Base-by-base conservation (phyloP, 495 filamentous ascomycete species). In the Darksidea phi region DNA sequence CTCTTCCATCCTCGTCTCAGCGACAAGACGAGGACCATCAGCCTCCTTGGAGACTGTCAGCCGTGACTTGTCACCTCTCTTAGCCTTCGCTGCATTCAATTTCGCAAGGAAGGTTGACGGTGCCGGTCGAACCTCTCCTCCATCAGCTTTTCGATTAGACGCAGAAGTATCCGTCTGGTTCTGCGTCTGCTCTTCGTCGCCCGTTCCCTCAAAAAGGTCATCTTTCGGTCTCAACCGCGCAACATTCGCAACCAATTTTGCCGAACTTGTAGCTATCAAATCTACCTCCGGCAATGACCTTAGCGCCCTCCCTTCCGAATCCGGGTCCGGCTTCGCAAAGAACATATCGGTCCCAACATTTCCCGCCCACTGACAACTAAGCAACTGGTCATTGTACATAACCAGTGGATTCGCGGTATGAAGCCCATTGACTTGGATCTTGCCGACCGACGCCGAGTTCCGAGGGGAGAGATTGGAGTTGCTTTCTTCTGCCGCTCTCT, bases 331-430 rank as follows among this genome's bases (percentile, higher is more conserved):
- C 0, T 74, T 73, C 0, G 82, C 75, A 55, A 96, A 85, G 56
- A 91, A 78, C 61, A 95, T 69, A 48, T 95, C 89, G 0, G 90
- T 94, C 32, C 91, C 91, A 2, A 93, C 79, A 57, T 89, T 87
- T 46, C 86, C 79, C 28, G 80, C 79, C 91, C 91, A 96, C 26
- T 80, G 70, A 56, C 89, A 92, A 63, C 81, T 84, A 71, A 89
- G 91, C 34, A 91, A 74, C 51, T 84, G 82, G 47, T 86, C 86
- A 45, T 86, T 77, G 76, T 93, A 91, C 3, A 84, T 84, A 47
- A 94, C 75, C 28, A 95, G 72, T 0, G 91, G 91, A 60, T 88
- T 77, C 0, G 69, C 45, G 0, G 84, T 85, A 70, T 95, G 88
- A 3, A 96, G 80, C 43, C 87, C 90, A 15, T 91, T 78, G 46